Evolutionary conservation across 257 asterid species (phyloP), one percentile per base, ranked within the genome.

Genomic region (Voacanga thouarsii): DNA sequence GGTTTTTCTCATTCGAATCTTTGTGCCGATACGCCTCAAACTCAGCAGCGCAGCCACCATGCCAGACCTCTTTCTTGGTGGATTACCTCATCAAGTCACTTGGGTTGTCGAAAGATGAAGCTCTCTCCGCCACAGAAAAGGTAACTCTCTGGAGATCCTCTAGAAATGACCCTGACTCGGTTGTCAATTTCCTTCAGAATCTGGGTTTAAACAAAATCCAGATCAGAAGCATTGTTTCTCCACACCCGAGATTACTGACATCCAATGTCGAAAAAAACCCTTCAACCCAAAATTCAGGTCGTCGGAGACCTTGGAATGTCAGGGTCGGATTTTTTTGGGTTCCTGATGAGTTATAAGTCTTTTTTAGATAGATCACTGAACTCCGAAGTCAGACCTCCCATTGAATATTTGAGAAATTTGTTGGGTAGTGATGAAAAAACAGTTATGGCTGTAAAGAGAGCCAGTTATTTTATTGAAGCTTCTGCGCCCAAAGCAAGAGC

Each of bases 301-400:
- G n/a, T 53, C 59, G n/a, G 16, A 53, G 59, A 53, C 5, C 59
- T 53, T n/a, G 59, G 78, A 5, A 24, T 75, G 43, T 75, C 78
- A 6, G 78, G 78, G 1, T 41, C 78, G 6, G 71, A 75, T 63
- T 39, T 75, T 6, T 30, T 44, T 21, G 43, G 60, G 33, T n/a
- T 78, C 16, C 26, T 78, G 5, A 49, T n/a, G 6, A 30, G 55
- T 5, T 12, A 59, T 71, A 41, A 41, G 47, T 12, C 70, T 3
- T 70, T 56, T 53, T 41, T 67, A 19, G 15, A 19, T 50, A 66
- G 66, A 67, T 24, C 65, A 26, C 12, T 66, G 23, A 63, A 67
- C 1, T 44, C 64, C 28, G 44, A 50, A 15, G 16, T 53, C 12
- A 53, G 23, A 53, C 59, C 59, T 15, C 59, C 59, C 16, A 53